Percentiles rank a stretch among this genome's conserved stretches.
These are phyloP conservation scores for Mastigamoeba balamuthi DNA, from an alignment of 78 protist species.

Conservation along the genomic window DNA sequence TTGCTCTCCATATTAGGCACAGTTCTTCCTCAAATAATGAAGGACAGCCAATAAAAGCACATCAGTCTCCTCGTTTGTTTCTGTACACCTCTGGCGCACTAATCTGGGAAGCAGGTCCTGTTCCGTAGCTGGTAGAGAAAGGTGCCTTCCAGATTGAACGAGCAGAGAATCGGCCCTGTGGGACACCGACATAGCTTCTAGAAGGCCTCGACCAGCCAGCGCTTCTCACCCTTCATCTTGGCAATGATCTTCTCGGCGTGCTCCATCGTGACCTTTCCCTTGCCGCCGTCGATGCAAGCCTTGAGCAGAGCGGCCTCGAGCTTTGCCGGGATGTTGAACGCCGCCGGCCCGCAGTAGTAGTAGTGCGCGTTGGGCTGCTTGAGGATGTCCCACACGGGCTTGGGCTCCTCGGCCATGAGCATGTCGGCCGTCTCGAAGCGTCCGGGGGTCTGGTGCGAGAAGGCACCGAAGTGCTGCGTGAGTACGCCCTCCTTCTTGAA, in stretches of 20 bases:
- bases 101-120: too few species aligned
- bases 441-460: constrained; percentile 20
- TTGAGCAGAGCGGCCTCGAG: neutral
- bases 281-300: neutral
- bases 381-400: neutral
- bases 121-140: too few species aligned
- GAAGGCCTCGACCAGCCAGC: neutral
- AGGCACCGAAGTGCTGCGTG: constrained; percentile 36
- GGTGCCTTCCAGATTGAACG: too few species aligned
- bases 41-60: too few species aligned
- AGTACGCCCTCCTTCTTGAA: constrained; percentile 19
- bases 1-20: too few species aligned
- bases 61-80: too few species aligned
- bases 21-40: too few species aligned
- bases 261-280: neutral
- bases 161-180: too few species aligned
- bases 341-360: neutral
- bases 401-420: neutral
- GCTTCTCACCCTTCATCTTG: neutral
- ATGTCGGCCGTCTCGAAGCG: neutral
- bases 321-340: neutral
- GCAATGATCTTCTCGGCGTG: neutral
- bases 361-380: neutral
- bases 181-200: too few species aligned
- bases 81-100: too few species aligned